Evolutionary conservation across 73 alveolate genomes (phyloP).

Genomic region (Tetrahymena elliotti): DNA sequence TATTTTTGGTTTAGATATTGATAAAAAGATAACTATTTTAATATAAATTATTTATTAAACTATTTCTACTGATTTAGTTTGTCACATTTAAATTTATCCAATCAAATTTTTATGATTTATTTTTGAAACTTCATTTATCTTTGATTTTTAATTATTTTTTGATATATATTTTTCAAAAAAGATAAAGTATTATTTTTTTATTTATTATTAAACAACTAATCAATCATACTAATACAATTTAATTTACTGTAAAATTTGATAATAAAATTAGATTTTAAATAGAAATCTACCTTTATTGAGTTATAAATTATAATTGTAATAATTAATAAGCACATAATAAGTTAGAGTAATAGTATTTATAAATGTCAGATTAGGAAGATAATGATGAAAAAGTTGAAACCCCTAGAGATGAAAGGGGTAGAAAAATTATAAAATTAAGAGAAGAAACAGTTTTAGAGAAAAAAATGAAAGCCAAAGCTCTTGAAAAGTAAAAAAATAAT

Average conservation of each 20-base stretch:
- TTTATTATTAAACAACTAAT: neutral
- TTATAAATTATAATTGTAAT: neutral
- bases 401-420: constrained; percentile 31
- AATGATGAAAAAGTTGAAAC: neutral
- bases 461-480: constrained; percentile 68
- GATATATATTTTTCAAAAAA: neutral
- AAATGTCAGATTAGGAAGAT: constrained; percentile 41
- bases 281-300: neutral
- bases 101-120: neutral
- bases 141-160: too few relatives aligned
- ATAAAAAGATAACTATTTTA: too few relatives aligned
- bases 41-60: too few relatives aligned
- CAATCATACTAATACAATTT: neutral
- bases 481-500: constrained; percentile 72
- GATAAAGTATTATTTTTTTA: neutral
- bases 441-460: constrained; percentile 38
- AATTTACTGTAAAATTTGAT: neutral
- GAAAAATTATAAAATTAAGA: constrained; percentile 8
- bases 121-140: neutral
- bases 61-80: neutral
- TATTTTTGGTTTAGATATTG: too few relatives aligned
- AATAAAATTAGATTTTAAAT: neutral
- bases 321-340: neutral
- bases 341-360: neutral
- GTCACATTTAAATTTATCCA: neutral